These are phyloP conservation scores for Apophysomyces variabilis DNA, from an alignment of 371 early-diverging fungal genomes.

Conservation along the genomic window DNA sequence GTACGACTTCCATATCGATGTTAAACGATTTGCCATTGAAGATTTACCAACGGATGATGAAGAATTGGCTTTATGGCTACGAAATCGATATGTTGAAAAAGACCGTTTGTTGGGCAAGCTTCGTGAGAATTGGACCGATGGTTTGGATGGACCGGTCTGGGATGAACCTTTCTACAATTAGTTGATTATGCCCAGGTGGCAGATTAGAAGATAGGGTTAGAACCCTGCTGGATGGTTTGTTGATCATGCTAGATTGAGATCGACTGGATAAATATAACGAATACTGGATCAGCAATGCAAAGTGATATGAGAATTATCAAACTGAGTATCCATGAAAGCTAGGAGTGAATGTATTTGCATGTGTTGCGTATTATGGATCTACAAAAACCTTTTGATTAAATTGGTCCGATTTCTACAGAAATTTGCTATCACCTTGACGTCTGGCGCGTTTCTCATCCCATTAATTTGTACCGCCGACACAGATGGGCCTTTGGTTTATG, in stretches of 20 bases:
- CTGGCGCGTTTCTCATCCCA: slow-evolving; percentile 91
- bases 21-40: slow-evolving; percentile 58
- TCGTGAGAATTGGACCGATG: slow-evolving; percentile 56
- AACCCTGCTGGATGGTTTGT: too few relatives aligned
- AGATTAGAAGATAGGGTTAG: too few relatives aligned
- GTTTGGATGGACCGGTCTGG: slow-evolving; percentile 51
- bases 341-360: too few relatives aligned
- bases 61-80: slow-evolving; percentile 63
- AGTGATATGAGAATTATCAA: too few relatives aligned
- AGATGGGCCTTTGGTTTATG: slow-evolving; percentile 62
- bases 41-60: slow-evolving; percentile 66
- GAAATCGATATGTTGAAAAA: slow-evolving; percentile 67
- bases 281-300: too few relatives aligned
- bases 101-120: slow-evolving; percentile 59
- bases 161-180: slow-evolving; percentile 33
- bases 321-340: too few relatives aligned
- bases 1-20: slow-evolving; percentile 74
- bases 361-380: too few relatives aligned
- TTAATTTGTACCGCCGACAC: slow-evolving; percentile 88
- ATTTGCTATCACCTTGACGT: slow-evolving; percentile 75
- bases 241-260: too few relatives aligned
- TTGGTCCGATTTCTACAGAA: not conserved
- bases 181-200: not conserved
- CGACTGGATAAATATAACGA: too few relatives aligned
- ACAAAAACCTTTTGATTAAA: slow-evolving; percentile 4